Conservation (phyloP, 192 early-diverging fungal genomes). For the Backusella parvicylindrica region DNA sequence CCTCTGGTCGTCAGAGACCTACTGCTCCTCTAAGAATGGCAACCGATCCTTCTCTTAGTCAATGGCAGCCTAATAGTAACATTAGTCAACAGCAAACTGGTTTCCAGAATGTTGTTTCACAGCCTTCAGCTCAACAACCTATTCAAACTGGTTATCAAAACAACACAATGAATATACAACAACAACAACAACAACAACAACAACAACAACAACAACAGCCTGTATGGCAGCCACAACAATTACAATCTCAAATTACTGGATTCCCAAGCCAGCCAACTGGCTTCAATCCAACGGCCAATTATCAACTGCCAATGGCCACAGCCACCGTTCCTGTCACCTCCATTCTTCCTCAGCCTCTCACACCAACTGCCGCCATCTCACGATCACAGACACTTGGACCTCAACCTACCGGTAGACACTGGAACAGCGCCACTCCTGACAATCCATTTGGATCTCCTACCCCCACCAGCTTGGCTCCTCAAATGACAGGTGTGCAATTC, state of each 20-base stretch:
- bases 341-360: conserved; percentile 17
- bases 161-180: conserved; percentile 9
- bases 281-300: neutral
- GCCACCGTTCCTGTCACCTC: conserved; percentile 19
- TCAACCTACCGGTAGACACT: conserved; percentile 42
- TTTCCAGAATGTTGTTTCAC: neutral
- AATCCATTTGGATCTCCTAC: conserved; percentile 37
- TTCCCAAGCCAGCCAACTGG: neutral
- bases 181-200: too few species aligned
- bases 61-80: neutral
- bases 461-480: conserved; percentile 7
- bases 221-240: conserved; percentile 21
- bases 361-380: conserved; percentile 21
- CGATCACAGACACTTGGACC: conserved; percentile 21
- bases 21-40: neutral
- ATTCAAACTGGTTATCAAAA: conserved; percentile 8
- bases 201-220: conserved; percentile 17
- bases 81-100: neutral
- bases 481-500: conserved; percentile 30
- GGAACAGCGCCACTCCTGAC: conserved; percentile 37
- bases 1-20: neutral
- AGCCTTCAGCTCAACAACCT: neutral
- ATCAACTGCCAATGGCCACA: neutral
- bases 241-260: conserved; percentile 31
- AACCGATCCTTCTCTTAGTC: neutral